Evolutionary conservation across 768 basidiomycete species (phyloP).

Genomic region (Termitomyces sp.): DNA sequence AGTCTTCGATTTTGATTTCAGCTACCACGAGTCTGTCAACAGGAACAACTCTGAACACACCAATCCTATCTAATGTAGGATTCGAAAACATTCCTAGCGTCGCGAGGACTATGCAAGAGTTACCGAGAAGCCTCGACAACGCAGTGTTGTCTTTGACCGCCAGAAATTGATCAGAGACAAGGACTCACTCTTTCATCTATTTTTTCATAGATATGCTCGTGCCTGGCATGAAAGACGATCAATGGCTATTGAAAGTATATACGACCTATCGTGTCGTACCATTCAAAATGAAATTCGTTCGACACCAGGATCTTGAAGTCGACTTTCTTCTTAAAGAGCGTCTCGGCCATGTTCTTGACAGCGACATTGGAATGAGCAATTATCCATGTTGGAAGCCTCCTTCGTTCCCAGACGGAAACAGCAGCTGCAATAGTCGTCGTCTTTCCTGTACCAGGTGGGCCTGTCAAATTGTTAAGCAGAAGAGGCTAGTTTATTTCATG

Average conservation of each 20-base stretch:
- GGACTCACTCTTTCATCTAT: conserved; percentile 25
- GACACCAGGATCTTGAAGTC: conserved; percentile 40
- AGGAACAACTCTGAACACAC: conserved; percentile 31
- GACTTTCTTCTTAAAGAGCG: conserved; percentile 26
- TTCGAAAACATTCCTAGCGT: conserved; percentile 49
- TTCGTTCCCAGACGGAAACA: conserved; percentile 27
- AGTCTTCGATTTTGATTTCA: conserved; percentile 44
- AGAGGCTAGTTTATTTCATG: not conserved
- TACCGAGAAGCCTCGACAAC: conserved; percentile 21
- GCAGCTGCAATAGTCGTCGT: conserved; percentile 45
- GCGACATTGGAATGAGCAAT: conserved; percentile 46
- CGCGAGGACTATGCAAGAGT: conserved; percentile 32
- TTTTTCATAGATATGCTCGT: conserved; percentile 39
- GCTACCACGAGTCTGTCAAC: conserved; percentile 47
- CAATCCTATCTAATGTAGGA: conserved; percentile 26
- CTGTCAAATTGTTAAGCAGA: conserved; percentile 15
- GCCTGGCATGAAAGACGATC: conserved; percentile 27
- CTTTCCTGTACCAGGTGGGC: conserved; percentile 50
- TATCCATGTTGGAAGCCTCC: conserved; percentile 27
- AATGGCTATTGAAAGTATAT: not conserved
- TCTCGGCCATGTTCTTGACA: conserved; percentile 45
- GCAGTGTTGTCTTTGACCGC: conserved; percentile 10
- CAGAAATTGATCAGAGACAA: conserved; percentile 39
- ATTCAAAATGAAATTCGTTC: conserved; percentile 41
- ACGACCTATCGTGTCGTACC: conserved; percentile 21